Evolutionary conservation across 495 filamentous ascomycete species (phyloP).

Genomic region (Parathielavia hyrcaniae): DNA sequence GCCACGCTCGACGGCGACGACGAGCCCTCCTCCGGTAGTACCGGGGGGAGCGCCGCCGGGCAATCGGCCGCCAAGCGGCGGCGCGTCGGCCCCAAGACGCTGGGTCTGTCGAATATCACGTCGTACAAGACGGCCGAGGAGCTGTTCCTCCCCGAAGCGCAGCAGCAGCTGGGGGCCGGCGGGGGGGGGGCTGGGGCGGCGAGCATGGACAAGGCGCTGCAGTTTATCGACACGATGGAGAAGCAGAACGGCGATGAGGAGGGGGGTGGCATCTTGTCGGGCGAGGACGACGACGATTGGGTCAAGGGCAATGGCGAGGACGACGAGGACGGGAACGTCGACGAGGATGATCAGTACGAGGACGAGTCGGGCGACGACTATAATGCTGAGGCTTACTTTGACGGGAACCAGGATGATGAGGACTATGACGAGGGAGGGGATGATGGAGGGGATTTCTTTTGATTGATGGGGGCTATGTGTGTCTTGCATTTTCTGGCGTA

Average conservation of each 20-base stretch:
- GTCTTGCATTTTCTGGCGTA: constrained; percentile 12
- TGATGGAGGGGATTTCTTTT: constrained; percentile 29
- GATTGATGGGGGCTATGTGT: not conserved
- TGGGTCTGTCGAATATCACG: constrained; percentile 31
- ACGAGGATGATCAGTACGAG: constrained; percentile 44
- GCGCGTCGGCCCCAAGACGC: constrained; percentile 26
- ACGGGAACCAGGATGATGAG: constrained; percentile 45
- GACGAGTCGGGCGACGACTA: constrained; percentile 49
- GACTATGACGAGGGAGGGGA: constrained; percentile 46
- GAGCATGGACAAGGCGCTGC: constrained; percentile 32
- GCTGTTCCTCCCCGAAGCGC: constrained; percentile 23
- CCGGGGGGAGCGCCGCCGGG: not conserved
- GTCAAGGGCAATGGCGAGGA: constrained; percentile 34
- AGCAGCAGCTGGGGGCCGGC: constrained; percentile 16
- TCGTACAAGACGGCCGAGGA: constrained; percentile 34
- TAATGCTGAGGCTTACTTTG: constrained; percentile 51
- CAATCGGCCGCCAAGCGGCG: constrained; percentile 26
- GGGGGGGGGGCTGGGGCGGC: constrained; percentile 21
- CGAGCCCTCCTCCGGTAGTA: no score
- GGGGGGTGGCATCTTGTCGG: constrained; percentile 33
- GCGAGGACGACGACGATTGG: constrained; percentile 43
- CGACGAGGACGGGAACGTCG: constrained; percentile 35
- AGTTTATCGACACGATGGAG: constrained; percentile 32
- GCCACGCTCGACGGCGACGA: constrained; percentile 45
- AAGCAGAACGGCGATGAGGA: constrained; percentile 39